These are phyloP conservation scores for Bipolaris cookei DNA, from an alignment of 2,329 filamentous ascomycete species.

Conservation along the genomic window DNA sequence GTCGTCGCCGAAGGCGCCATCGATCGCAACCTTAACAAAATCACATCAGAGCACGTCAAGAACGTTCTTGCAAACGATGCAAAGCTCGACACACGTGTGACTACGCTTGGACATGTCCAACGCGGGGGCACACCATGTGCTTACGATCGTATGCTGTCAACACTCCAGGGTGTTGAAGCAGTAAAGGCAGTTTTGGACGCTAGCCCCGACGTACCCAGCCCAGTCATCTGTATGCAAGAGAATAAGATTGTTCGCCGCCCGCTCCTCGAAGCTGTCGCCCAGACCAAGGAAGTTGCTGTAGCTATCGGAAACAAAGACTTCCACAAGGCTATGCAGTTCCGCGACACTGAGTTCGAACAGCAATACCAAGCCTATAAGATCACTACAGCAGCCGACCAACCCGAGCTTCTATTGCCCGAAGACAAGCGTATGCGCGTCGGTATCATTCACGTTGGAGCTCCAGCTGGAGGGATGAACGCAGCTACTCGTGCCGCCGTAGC, in stretches of 20 bases:
- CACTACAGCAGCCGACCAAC: constrained; percentile 81
- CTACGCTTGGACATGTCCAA: constrained; percentile 96
- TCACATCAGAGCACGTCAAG: constrained; percentile 81
- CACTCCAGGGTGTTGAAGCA: constrained; percentile 69
- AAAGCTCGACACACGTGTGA: constrained; percentile 88
- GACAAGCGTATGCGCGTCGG: constrained; percentile 89
- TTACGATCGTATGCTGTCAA: constrained; percentile 92
- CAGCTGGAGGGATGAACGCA: constrained; percentile 97
- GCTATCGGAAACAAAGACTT: constrained; percentile 88
- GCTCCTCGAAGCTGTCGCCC: constrained; percentile 83
- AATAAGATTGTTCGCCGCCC: constrained; percentile 96
- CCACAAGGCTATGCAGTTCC: constrained; percentile 81
- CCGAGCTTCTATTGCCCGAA: constrained; percentile 69
- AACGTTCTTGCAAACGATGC: constrained; percentile 83
- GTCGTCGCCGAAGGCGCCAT: constrained; percentile 92
- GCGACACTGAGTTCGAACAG: constrained; percentile 92
- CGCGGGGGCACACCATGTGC: constrained; percentile 90
- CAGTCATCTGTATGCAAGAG: constrained; percentile 95
- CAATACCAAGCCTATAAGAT: constrained; percentile 90
- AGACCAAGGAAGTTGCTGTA: constrained; percentile 82
- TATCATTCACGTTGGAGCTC: constrained; percentile 95
- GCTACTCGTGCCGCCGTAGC: constrained; percentile 91
- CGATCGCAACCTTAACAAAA: constrained; percentile 76
- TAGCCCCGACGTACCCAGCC: constrained; percentile 85
- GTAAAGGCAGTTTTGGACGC: constrained; percentile 44